Evolutionary conservation across 345 rosid genomes (phyloP).

Genomic region (Euclidium syriacum): DNA sequence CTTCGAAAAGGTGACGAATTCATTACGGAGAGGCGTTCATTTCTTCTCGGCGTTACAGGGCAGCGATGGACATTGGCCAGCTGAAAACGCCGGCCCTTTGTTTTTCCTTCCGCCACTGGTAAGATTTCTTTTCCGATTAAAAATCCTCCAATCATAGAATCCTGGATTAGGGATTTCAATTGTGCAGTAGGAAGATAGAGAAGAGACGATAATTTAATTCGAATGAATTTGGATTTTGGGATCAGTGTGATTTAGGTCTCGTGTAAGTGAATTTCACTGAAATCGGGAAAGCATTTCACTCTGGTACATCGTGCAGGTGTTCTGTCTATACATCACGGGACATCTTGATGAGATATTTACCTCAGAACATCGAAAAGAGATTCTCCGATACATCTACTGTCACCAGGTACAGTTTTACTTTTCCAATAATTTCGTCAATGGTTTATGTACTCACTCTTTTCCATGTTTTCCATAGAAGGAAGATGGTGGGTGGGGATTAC

Average conservation of each 20-base stretch:
- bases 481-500: constrained; percentile 63
- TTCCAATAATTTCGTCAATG: background rate
- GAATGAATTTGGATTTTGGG: background rate
- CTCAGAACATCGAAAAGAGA: constrained; percentile 34
- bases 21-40: constrained; percentile 26
- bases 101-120: constrained; percentile 43
- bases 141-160: background rate
- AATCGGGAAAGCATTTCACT: background rate
- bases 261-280: background rate
- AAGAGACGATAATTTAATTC: background rate
- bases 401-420: constrained; percentile 27
- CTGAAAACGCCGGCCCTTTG: constrained; percentile 38
- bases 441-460: background rate
- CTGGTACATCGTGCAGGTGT: constrained; percentile 23
- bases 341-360: constrained; percentile 31
- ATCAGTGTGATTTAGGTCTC: background rate
- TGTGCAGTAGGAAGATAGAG: background rate
- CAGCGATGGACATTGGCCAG: constrained; percentile 43
- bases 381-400: constrained; percentile 35
- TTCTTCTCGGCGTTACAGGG: constrained; percentile 39
- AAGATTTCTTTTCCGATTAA: background rate
- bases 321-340: constrained; percentile 37
- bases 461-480: constrained; percentile 30
- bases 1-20: constrained; percentile 30
- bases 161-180: background rate